A percentile compares a stretch with the other conserved stretches of the same genome.
Evolutionary conservation across 495 filamentous ascomycete species (phyloP).

Genomic region (Penicillium atrosanguineum): DNA sequence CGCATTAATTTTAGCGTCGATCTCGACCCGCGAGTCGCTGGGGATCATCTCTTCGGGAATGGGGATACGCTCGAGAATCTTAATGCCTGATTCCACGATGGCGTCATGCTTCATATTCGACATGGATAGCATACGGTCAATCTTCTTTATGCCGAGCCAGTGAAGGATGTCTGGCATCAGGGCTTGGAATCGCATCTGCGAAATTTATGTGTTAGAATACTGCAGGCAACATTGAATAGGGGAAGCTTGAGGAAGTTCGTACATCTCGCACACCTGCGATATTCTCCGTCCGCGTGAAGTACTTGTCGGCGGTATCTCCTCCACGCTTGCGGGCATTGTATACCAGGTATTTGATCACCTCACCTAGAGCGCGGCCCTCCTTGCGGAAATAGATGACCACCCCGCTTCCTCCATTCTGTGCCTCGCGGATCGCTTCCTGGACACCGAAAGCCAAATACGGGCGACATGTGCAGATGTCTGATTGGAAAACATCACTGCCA

Average conservation of each 20-base stretch:
- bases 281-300: constrained; percentile 95
- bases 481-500: constrained; percentile 96
- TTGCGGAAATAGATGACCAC: constrained; percentile 99
- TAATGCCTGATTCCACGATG: constrained; percentile 93
- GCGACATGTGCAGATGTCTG: constrained; percentile 96
- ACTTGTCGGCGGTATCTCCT: constrained; percentile 87
- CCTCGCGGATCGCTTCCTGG: constrained; percentile 93
- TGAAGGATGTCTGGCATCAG: constrained; percentile 98
- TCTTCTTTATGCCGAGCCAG: constrained; percentile 98
- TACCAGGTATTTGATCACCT: constrained; percentile 95
- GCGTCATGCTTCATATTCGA: constrained; percentile 99
- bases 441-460: constrained; percentile 97
- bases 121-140: constrained; percentile 98
- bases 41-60: constrained; percentile 95
- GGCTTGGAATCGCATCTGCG: constrained; percentile 95
- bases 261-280: constrained; percentile 87
- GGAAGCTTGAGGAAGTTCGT: constrained; percentile 3
- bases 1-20: constrained; percentile 97
- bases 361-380: constrained; percentile 91
- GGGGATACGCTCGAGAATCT: constrained; percentile 88
- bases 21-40: constrained; percentile 92
- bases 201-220: neutral
- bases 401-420: constrained; percentile 89
- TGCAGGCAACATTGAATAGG: neutral
- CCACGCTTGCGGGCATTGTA: constrained; percentile 90